Conservation (phyloP, 257 asterid species). For the Prunella vulgaris region DNA sequence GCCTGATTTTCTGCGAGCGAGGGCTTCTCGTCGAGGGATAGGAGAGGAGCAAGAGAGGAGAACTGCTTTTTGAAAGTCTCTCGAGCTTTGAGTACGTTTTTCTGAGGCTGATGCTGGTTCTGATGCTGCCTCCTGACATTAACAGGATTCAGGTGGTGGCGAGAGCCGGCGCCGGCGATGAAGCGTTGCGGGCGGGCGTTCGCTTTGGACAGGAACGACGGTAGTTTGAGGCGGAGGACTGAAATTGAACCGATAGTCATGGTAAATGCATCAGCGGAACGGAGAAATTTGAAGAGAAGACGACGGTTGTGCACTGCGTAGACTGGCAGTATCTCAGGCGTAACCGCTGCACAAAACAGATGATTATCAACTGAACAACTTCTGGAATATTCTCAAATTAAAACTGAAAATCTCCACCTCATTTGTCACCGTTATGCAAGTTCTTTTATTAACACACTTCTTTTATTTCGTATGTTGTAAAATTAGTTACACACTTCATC, state of each 20-base stretch:
- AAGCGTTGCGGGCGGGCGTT: slow-evolving; percentile 29
- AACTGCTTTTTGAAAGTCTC: slow-evolving; percentile 60
- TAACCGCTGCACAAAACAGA: not conserved
- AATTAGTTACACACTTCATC: no score
- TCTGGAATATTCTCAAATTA: not conserved
- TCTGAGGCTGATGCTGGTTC: slow-evolving; percentile 54
- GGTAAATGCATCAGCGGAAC: slow-evolving; percentile 5
- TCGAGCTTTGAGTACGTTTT: slow-evolving; percentile 61
- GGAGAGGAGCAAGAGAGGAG: slow-evolving; percentile 62
- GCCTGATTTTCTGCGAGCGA: slow-evolving; percentile 64
- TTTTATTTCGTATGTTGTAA: no score
- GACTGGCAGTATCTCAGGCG: not conserved
- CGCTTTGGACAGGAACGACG: slow-evolving; percentile 35
- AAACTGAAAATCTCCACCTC: no score
- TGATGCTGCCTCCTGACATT: slow-evolving; percentile 49
- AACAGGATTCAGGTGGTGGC: slow-evolving; percentile 34
- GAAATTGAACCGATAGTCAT: slow-evolving; percentile 54
- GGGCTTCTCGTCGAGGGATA: slow-evolving; percentile 47
- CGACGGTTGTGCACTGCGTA: not conserved
- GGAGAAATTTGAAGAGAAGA: not conserved
- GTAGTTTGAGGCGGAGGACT: slow-evolving; percentile 34
- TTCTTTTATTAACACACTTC: no score
- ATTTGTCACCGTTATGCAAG: no score
- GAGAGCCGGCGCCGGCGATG: slow-evolving; percentile 31
- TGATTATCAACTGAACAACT: not conserved